Base-by-base conservation (phyloP, 352 stramenopile genomes). In the Globisporangium mamillatum region DNA sequence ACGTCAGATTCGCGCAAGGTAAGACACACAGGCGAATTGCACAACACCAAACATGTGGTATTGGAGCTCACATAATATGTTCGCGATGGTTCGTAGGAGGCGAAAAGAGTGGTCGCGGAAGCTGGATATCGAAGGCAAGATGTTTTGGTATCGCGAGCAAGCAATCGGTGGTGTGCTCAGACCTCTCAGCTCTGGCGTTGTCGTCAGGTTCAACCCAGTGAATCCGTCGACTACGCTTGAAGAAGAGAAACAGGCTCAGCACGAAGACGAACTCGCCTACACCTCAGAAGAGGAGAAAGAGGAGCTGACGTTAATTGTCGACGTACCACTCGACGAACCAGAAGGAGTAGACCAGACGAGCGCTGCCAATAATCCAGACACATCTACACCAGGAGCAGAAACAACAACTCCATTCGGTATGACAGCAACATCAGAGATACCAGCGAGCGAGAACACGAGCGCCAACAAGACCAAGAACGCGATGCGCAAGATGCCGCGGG, bases 21-120 rank as follows among this genome's bases (percentile, higher is more conserved):
- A 53, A 6, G 54, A 1, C 18, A 36, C 29, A 32, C 29, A 32
- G 29, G 29, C 29, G 29, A 4, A 32, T 32, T 32, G 4, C 4
- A 32, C 29, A 32, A 32, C 29, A 32, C 29, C 29, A 32, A 32
- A 32, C 29, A 7, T 32, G 32, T 12, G 4, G n/a, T 1, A 7
- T 44, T 16, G 16, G 8, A 4, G 1, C 6, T n/a, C 54, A 41
- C 53, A 38, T n/a, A 59, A 22, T 25, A 3, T 18, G 18, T 10
- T n/a, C 18, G 53, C 22, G 6, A 9, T 52, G 1, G 16, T 38
- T 18, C 1, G 1, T 34, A 77, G 70, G 54, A 82, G 72, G 24
- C 74, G 82, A 22, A 88, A 84, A 66, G 79, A 88, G 60, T 91
- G 82, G 82, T 71, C 69, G 5, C 77, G 82, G 1, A 84, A 79